Evolutionary conservation across 2,329 filamentous ascomycete species (phyloP).

Genomic region (Diaporthe sp.): DNA sequence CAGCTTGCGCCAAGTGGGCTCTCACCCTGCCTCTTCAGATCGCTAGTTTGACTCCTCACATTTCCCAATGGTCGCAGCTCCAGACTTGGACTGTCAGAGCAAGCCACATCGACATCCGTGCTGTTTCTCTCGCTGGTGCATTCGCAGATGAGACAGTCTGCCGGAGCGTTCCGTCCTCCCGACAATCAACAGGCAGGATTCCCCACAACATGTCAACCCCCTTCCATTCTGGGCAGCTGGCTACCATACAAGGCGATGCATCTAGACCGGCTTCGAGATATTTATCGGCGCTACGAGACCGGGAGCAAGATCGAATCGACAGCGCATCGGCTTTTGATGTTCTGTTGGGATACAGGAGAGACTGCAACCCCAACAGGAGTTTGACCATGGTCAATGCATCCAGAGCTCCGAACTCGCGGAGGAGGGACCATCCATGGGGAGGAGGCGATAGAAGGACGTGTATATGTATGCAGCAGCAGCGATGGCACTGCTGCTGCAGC

Average conservation of each 20-base stretch:
- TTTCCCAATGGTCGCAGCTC: neutral
- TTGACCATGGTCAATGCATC: conserved; percentile 13
- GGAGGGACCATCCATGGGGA: neutral
- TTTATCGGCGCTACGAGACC: neutral
- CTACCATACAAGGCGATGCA: neutral
- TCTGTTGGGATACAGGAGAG: conserved; percentile 9
- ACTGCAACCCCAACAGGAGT: conserved; percentile 25
- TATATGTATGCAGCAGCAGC: conserved; percentile 10
- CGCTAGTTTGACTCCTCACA: conserved; percentile 12
- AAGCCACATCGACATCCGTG: conserved; percentile 20
- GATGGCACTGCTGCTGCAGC: conserved; percentile 14
- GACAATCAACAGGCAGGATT: neutral
- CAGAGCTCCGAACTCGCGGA: conserved; percentile 11
- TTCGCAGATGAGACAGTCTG: neutral
- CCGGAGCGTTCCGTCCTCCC: neutral
- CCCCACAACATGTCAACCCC: neutral
- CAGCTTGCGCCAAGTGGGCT: neutral
- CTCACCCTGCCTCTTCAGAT: neutral
- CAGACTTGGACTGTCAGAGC: conserved; percentile 3
- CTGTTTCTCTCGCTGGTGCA: neutral
- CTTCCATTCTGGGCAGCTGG: neutral
- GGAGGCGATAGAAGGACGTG: neutral
- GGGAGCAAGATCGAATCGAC: conserved; percentile 4
- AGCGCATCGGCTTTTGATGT: neutral
- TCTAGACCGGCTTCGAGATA: neutral